Evolutionary conservation across 108 stramenopile genomes (phyloP).

Genomic region (Pseudonitzschia delicatissima): DNA sequence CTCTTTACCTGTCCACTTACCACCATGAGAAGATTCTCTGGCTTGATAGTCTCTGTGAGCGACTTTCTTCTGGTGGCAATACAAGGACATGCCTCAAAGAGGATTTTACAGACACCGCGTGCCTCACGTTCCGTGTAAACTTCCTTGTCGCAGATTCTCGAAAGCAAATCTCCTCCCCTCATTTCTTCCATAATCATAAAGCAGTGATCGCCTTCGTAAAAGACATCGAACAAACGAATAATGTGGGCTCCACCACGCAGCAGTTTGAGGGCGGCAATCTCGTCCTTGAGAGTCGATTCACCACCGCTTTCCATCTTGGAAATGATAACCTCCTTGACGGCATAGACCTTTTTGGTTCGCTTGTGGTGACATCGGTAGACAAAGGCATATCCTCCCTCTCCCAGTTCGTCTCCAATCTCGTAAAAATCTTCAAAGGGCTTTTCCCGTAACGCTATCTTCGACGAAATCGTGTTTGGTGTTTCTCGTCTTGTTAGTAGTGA

Average conservation of each 20-base stretch:
- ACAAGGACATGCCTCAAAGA: constrained; percentile 81
- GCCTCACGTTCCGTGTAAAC: constrained; percentile 92
- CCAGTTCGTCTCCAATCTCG: constrained; percentile 49
- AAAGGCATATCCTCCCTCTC: constrained; percentile 71
- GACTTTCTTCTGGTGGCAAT: constrained; percentile 60
- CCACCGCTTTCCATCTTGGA: constrained; percentile 40
- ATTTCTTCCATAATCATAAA: constrained; percentile 77
- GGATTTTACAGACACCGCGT: constrained; percentile 71
- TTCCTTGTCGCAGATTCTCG: constrained; percentile 88
- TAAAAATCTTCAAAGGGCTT: constrained; percentile 44
- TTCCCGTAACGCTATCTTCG: constrained; percentile 38
- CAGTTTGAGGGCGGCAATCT: constrained; percentile 58
- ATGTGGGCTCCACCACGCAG: constrained; percentile 70
- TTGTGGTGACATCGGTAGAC: constrained; percentile 59
- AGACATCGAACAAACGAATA: constrained; percentile 66
- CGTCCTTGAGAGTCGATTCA: constrained; percentile 53
- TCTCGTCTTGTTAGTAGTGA: constrained; percentile 14
- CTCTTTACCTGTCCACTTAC: constrained; percentile 40
- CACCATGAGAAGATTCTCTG: constrained; percentile 85
- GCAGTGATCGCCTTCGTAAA: constrained; percentile 50
- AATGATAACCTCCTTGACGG: constrained; percentile 59
- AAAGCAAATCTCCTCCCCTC: constrained; percentile 87
- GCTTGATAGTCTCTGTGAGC: constrained; percentile 84
- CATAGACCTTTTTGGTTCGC: constrained; percentile 40
- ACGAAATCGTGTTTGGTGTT: constrained; percentile 28